Base-by-base conservation (phyloP, 2,329 filamentous ascomycete species). In the Emmonsiellopsis sp. region DNA sequence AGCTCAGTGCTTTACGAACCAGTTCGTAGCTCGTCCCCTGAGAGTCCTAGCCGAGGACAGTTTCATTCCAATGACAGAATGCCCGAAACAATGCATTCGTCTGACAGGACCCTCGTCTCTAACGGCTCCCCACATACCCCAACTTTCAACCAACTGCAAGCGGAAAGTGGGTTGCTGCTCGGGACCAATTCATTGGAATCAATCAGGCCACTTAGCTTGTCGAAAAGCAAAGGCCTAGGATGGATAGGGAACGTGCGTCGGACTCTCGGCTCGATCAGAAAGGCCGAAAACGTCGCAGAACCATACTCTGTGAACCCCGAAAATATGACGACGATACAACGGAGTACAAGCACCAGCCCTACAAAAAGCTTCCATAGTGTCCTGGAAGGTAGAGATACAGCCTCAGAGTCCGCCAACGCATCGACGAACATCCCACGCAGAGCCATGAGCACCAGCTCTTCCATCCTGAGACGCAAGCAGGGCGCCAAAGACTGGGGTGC, bases 161-260 rank as follows among this genome's bases (percentile, higher is more conserved):
- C 71, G 13, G 78, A 82, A 63, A 75, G 76, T 11, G 74, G 79
- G 49, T 71, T 72, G 2, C 68, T 82, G 1, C 72, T 82, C 31
- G 73, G 73, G 4, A 74, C 74, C 4, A 63, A 62, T 8, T 61
- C 70, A 2, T 64, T 55, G 14, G 67, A 69, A 27, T 58, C 65
- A 21, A 62, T 61, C 32, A 65, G 64, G 50, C 17, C 31, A 57
- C 58, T 8, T 13, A 42, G 46, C 32, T 6, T 34, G n/a, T 21
- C 40, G 39, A 65, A 62, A 50, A 59, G 61, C 76, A 83, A 17
- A 81, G 80, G 64, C 78, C 84, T 70, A 70, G 79, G 78, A 27
- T 88, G 85, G 83, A 72, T 90, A 9, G 85, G 85, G 21, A 87
- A 82, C 47, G 67, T 90, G 17, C 77, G 81, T 14, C 77, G 84